Percentiles rank a stretch among this genome's conserved stretches.
phyloP scores from a whole-genome alignment of 1,284 basidiomycete species.

The Ustilago tritici region DNA sequence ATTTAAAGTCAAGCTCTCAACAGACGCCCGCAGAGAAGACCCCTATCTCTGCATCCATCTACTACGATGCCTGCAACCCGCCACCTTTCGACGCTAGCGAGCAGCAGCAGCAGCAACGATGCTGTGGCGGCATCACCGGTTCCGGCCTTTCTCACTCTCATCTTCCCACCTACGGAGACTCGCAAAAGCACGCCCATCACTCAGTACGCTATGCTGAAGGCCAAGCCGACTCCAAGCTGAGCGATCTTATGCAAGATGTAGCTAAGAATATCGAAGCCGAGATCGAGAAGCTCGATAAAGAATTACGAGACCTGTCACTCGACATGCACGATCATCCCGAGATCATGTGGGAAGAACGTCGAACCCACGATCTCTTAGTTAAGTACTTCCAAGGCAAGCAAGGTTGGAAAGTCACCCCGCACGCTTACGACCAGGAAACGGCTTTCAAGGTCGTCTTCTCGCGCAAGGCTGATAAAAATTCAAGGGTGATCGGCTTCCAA shows the following conservation, averaged over 20 bases:
- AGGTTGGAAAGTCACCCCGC: conserved; percentile 64
- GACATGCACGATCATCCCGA: conserved; percentile 69
- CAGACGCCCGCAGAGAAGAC: conserved; percentile 21
- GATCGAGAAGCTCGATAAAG: conserved; percentile 51
- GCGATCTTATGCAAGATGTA: conserved; percentile 29
- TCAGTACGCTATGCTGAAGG: conserved; percentile 16
- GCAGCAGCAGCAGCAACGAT: conserved; percentile 23
- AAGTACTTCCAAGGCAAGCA: conserved; percentile 44
- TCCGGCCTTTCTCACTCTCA: conserved; percentile 22
- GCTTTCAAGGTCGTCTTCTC: conserved; percentile 81
- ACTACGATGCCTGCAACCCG: conserved; percentile 50
- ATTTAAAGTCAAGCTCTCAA: background rate
- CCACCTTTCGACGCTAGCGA: conserved; percentile 26
- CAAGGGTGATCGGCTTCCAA: conserved; percentile 71
- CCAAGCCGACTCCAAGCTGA: conserved; percentile 15
- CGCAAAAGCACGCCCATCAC: conserved; percentile 25
- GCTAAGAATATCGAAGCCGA: conserved; percentile 51
- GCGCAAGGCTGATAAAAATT: conserved; percentile 42
- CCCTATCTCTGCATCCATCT: conserved; percentile 33
- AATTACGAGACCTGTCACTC: conserved; percentile 68
- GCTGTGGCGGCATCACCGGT: conserved; percentile 32
- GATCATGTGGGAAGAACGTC: conserved; percentile 62
- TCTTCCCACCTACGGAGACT: conserved; percentile 36
- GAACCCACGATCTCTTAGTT: conserved; percentile 63
- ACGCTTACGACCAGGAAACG: conserved; percentile 72